Conservation (phyloP, 1,284 basidiomycete species). For the Malassezia slooffiae region DNA sequence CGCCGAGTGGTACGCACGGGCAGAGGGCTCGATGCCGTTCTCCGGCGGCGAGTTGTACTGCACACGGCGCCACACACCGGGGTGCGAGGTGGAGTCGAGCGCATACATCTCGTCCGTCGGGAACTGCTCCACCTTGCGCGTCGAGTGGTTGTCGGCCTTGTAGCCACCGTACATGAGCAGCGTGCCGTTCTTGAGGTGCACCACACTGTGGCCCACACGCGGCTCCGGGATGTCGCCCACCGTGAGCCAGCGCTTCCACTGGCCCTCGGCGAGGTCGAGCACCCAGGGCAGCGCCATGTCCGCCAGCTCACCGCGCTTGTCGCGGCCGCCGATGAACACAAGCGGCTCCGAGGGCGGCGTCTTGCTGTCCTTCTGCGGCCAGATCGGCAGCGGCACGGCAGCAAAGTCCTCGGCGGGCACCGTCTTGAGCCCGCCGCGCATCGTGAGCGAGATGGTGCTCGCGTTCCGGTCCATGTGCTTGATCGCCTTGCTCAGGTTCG, state of each 20-base stretch:
- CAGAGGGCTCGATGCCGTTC: conserved; percentile 10
- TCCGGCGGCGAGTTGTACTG: conserved; percentile 14
- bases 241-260: conserved; percentile 30
- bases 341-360: conserved; percentile 12
- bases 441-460: not conserved
- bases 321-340: conserved; percentile 43
- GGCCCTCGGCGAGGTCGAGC: conserved; percentile 26
- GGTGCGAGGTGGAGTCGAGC: conserved; percentile 27
- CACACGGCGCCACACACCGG: conserved; percentile 21
- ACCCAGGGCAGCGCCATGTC: conserved; percentile 26
- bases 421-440: not conserved
- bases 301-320: conserved; percentile 23
- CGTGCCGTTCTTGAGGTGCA: conserved; percentile 27
- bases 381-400: conserved; percentile 15
- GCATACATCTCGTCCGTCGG: conserved; percentile 31
- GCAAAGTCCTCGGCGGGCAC: conserved; percentile 35
- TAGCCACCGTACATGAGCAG: conserved; percentile 46
- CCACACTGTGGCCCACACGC: conserved; percentile 42
- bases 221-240: conserved; percentile 30
- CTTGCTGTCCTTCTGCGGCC: conserved; percentile 7
- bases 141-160: conserved; percentile 10
- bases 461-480: not conserved
- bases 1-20: conserved; percentile 43
- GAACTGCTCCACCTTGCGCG: conserved; percentile 14
- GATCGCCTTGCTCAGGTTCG: too few species aligned